phyloP scores from a whole-genome alignment of 2,329 filamentous ascomycete genomes.

The Epichloe amarillans region DNA sequence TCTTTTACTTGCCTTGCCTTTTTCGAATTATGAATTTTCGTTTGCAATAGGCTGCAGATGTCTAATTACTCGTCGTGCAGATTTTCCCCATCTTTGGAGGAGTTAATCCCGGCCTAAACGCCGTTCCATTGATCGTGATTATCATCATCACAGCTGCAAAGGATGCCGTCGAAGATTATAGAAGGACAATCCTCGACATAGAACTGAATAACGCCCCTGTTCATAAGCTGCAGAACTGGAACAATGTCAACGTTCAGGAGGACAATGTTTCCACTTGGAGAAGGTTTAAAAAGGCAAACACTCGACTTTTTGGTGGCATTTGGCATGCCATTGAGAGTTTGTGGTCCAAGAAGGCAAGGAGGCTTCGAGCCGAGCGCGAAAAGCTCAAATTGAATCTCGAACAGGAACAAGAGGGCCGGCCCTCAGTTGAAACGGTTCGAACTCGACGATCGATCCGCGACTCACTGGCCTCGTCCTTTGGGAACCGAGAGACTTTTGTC shows the following conservation, averaged over 20 bases:
- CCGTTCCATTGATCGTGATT: slow-evolving; percentile 88
- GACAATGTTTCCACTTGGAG: slow-evolving; percentile 82
- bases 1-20: neutral
- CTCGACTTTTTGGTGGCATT: slow-evolving; percentile 43
- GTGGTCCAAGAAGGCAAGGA: slow-evolving; percentile 38
- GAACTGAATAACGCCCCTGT: slow-evolving; percentile 94
- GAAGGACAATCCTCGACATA: slow-evolving; percentile 79
- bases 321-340: slow-evolving; percentile 32
- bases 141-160: slow-evolving; percentile 80
- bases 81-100: slow-evolving; percentile 95
- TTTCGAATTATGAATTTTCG: neutral
- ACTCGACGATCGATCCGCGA: slow-evolving; percentile 22
- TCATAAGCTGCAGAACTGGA: slow-evolving; percentile 75
- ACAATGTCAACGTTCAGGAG: slow-evolving; percentile 84
- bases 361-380: slow-evolving; percentile 35
- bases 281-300: slow-evolving; percentile 76
- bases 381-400: slow-evolving; percentile 10
- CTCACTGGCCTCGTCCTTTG: slow-evolving; percentile 36
- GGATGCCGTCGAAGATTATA: slow-evolving; percentile 90
- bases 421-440: slow-evolving; percentile 36
- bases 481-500: slow-evolving; percentile 36
- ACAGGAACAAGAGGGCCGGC: slow-evolving; percentile 39
- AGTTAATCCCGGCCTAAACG: slow-evolving; percentile 75
- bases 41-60: neutral
- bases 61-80: slow-evolving; percentile 32